A percentile compares a stretch with the other conserved stretches of the same genome.
Conservation (phyloP, 2,329 filamentous ascomycete genomes). For the Aspergillus niger region DNA sequence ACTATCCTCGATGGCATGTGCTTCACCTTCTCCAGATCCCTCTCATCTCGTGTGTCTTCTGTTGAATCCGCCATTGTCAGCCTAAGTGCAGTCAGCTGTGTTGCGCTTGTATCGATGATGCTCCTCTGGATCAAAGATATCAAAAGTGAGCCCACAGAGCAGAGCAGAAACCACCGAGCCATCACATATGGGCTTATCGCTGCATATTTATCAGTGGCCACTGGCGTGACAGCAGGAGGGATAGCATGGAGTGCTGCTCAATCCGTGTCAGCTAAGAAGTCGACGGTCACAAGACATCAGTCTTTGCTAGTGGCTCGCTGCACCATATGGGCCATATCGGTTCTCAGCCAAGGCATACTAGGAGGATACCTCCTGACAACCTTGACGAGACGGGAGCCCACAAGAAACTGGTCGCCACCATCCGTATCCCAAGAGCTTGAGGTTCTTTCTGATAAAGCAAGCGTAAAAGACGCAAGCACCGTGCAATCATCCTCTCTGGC, state of each 20-base stretch:
- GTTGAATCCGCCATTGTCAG: slow-evolving; percentile 28
- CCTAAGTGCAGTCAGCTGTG: slow-evolving; percentile 31
- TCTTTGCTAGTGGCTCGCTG: slow-evolving; percentile 39
- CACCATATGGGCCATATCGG: slow-evolving; percentile 36
- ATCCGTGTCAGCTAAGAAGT: slow-evolving; percentile 10
- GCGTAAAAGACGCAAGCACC: slow-evolving; percentile 7
- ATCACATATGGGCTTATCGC: slow-evolving; percentile 22
- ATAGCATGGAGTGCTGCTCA: slow-evolving; percentile 27
- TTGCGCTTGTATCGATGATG: slow-evolving; percentile 22
- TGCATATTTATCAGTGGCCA: slow-evolving; percentile 30
- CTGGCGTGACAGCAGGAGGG: slow-evolving; percentile 30
- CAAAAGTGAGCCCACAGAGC: slow-evolving; percentile 10
- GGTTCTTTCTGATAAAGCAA: slow-evolving; percentile 17
- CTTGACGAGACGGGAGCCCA: slow-evolving; percentile 13
- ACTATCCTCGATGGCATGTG: slow-evolving; percentile 35
- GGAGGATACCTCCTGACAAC: slow-evolving; percentile 31
- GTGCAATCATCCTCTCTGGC: slow-evolving; percentile 15
- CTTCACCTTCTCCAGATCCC: slow-evolving; percentile 25
- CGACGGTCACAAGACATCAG: slow-evolving; percentile 2
- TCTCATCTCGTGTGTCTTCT: slow-evolving; percentile 17
- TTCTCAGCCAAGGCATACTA: slow-evolving; percentile 35
- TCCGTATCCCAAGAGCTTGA: slow-evolving; percentile 28
- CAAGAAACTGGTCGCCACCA: slow-evolving; percentile 26
- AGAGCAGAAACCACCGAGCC: slow-evolving; percentile 23
- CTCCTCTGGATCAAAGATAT: slow-evolving; percentile 23